Evolutionary conservation across 768 basidiomycete species (phyloP).

Genomic region (Cystofilobasidium capitatum): DNA sequence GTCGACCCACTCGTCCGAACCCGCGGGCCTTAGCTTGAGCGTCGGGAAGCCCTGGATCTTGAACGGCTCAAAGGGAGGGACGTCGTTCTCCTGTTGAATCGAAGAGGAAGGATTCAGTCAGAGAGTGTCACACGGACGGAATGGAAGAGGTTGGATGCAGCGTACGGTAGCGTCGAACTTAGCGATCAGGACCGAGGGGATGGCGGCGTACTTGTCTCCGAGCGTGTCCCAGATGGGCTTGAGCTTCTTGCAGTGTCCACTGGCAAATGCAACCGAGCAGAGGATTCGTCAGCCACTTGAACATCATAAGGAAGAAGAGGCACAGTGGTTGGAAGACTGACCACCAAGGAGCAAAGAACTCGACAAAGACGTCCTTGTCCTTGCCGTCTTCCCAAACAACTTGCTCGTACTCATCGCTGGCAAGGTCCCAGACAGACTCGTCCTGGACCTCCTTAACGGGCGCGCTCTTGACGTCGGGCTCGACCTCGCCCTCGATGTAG

Average conservation of each 20-base stretch:
- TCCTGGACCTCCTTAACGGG: constrained; percentile 74
- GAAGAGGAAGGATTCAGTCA: not conserved
- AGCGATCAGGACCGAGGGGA: constrained; percentile 50
- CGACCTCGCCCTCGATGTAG: constrained; percentile 62
- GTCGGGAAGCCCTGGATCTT: constrained; percentile 68
- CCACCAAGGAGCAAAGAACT: constrained; percentile 96
- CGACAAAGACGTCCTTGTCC: constrained; percentile 82
- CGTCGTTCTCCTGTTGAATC: constrained; percentile 62
- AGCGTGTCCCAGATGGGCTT: constrained; percentile 88
- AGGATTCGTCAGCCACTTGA: not conserved
- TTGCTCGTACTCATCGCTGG: constrained; percentile 80
- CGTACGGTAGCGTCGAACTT: constrained; percentile 75
- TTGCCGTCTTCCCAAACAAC: constrained; percentile 65
- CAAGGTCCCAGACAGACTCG: constrained; percentile 70
- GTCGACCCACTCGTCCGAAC: constrained; percentile 73
- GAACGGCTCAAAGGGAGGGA: constrained; percentile 82
- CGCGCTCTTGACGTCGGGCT: constrained; percentile 80
- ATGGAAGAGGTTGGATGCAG: too few relatives aligned
- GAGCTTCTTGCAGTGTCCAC: constrained; percentile 93
- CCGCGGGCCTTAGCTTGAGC: constrained; percentile 90
- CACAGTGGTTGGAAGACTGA: constrained; percentile 19
- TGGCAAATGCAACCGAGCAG: constrained; percentile 33
- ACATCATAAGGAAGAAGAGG: not conserved
- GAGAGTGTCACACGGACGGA: too few relatives aligned
- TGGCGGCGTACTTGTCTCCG: constrained; percentile 66